phyloP scores from a whole-genome alignment of 257 asterid genomes.

The Knoxia roxburghii region DNA sequence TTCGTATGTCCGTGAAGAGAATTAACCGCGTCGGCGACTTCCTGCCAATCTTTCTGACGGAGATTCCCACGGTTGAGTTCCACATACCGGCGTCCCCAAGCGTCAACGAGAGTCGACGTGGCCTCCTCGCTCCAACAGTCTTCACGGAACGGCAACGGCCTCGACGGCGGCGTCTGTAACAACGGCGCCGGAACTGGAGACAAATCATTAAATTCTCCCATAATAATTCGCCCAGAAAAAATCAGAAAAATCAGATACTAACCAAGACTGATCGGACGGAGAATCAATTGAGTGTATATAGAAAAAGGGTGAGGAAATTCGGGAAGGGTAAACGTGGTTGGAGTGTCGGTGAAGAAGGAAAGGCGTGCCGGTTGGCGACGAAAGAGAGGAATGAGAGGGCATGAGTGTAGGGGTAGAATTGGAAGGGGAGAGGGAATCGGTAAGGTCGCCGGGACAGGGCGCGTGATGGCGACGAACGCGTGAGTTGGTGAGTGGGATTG shows the following conservation, averaged over 20 bases:
- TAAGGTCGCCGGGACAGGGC: conserved; percentile 34
- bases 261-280: conserved; percentile 1
- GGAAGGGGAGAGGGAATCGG: conserved; percentile 18
- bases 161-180: conserved; percentile 39
- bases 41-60: conserved; percentile 86
- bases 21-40: conserved; percentile 72
- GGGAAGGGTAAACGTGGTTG: background rate
- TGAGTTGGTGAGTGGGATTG: conserved; percentile 15
- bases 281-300: too few relatives aligned
- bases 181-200: conserved; percentile 20
- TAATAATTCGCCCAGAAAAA: background rate
- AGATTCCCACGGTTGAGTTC: conserved; percentile 75
- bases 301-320: background rate
- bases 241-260: background rate
- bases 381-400: conserved; percentile 25
- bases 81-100: conserved; percentile 74
- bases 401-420: conserved; percentile 21
- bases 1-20: conserved; percentile 54
- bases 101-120: conserved; percentile 63
- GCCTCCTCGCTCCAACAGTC: conserved; percentile 93
- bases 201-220: conserved; percentile 56
- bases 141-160: conserved; percentile 60
- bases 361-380: conserved; percentile 34
- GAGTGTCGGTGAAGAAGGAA: conserved; percentile 8
- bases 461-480: conserved; percentile 25